Conservation (phyloP, 805 yeast genomes). For the Starmera quercuum region DNA sequence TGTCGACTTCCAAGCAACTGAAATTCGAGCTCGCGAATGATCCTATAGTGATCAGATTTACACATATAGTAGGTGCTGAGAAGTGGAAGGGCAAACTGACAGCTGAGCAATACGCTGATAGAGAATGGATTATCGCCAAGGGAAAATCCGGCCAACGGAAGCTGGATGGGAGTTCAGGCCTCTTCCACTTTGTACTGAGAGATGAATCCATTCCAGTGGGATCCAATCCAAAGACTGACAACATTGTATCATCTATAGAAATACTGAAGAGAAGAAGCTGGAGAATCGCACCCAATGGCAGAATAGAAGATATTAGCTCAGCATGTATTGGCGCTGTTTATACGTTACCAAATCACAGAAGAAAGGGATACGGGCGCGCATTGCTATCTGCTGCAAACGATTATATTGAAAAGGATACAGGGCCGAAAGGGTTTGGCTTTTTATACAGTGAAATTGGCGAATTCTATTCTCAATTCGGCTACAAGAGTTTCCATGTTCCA, state of each 20-base stretch:
- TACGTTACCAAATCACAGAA: constrained; percentile 40
- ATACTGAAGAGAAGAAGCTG: constrained; percentile 30
- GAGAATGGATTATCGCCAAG: constrained; percentile 26
- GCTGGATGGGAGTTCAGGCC: constrained; percentile 17
- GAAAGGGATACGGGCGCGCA: constrained; percentile 45
- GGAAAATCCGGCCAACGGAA: constrained; percentile 19
- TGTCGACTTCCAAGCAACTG: too few species aligned
- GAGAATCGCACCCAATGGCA: constrained; percentile 19
- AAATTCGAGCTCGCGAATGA: constrained; percentile 14
- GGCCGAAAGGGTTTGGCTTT: constrained; percentile 26
- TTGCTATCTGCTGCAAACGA: constrained; percentile 35
- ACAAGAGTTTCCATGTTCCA: constrained; percentile 32
- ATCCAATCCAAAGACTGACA: constrained; percentile 17
- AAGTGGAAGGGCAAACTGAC: constrained; percentile 27
- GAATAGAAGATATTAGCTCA: constrained; percentile 22
- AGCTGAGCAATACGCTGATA: constrained; percentile 26
- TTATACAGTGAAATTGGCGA: constrained; percentile 72
- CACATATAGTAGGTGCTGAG: constrained; percentile 26
- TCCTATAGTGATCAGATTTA: constrained; percentile 25
- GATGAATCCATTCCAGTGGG: constrained; percentile 15
- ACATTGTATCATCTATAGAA: constrained; percentile 34
- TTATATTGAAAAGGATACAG: constrained; percentile 25
- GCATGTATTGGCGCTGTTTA: constrained; percentile 54
- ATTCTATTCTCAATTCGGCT: constrained; percentile 61
- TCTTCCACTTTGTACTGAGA: constrained; percentile 28